Conservation (phyloP, 2,329 filamentous ascomycete genomes). For the Blastomyces silverae region DNA sequence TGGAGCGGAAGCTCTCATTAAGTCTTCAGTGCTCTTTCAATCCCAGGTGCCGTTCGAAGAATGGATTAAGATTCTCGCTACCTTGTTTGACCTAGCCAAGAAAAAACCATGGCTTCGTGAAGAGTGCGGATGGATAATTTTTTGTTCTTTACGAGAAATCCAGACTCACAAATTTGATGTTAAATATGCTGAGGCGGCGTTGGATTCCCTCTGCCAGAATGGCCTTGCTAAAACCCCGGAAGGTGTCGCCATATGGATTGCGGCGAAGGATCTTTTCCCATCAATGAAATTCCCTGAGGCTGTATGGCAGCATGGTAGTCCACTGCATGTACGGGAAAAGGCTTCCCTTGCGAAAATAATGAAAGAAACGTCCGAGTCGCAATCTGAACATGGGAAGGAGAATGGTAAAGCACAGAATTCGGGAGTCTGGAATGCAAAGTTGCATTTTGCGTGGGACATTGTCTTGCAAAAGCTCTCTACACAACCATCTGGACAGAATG, state of each 20-base stretch:
- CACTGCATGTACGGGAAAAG: conserved; percentile 62
- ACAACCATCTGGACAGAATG: conserved; percentile 24
- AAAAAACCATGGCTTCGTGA: conserved; percentile 85
- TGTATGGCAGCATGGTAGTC: conserved; percentile 67
- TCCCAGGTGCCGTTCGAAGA: conserved; percentile 47
- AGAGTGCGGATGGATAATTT: conserved; percentile 77
- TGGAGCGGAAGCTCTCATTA: conserved; percentile 76
- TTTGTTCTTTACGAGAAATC: conserved; percentile 60
- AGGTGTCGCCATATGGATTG: conserved; percentile 82
- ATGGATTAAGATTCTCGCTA: conserved; percentile 57
- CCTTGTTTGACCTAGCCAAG: conserved; percentile 65
- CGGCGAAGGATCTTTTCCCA: conserved; percentile 58
- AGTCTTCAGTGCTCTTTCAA: conserved; percentile 64
- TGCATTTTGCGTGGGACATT: conserved; percentile 83
- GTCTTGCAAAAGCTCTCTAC: conserved; percentile 52
- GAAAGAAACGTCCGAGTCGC: conserved; percentile 53
- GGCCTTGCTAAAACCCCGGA: conserved; percentile 75
- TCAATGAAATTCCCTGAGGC: conserved; percentile 58
- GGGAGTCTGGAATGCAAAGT: conserved; percentile 68
- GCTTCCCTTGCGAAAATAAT: conserved; percentile 66
- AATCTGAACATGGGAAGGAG: conserved; percentile 28
- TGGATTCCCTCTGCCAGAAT: conserved; percentile 56
- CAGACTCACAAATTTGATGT: conserved; percentile 32
- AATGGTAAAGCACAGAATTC: conserved; percentile 40
- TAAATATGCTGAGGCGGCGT: conserved; percentile 54